A percentile compares a stretch with the other conserved stretches of the same genome.
Conservation (phyloP, 805 yeast genomes). For the Brettanomyces nanus region DNA sequence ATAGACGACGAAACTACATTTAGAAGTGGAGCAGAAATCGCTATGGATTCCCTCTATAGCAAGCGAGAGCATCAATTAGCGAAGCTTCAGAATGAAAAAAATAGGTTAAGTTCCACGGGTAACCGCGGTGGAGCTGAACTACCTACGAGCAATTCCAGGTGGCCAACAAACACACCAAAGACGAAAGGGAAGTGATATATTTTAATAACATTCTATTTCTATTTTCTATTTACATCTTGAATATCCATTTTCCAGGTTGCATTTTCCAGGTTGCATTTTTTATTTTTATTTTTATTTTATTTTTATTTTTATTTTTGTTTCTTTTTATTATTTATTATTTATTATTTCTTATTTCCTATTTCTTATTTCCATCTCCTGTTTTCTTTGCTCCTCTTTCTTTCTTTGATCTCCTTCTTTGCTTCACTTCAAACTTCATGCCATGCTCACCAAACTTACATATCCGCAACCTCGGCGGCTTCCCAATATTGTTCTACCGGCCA, state of each 20-base stretch:
- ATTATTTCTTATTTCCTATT: not conserved
- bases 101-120: constrained; percentile 1
- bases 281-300: not conserved
- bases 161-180: constrained; percentile 1
- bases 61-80: constrained; percentile 17
- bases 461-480: constrained; percentile 3
- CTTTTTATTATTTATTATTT: no score
- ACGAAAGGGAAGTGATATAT: not conserved
- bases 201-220: not conserved
- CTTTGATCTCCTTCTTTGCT: no score
- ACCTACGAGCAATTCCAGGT: not conserved
- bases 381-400: not conserved
- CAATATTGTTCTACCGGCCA: constrained; percentile 1
- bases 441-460: no score
- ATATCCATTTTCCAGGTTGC: not conserved
- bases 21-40: constrained; percentile 18
- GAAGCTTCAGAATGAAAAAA: constrained; percentile 7
- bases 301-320: no score
- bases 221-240: not conserved
- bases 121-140: constrained; percentile 2
- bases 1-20: not conserved
- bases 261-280: not conserved
- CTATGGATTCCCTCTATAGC: constrained; percentile 18
- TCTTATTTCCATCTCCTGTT: not conserved
- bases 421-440: no score